A percentile compares a stretch with the other conserved stretches of the same genome.
Evolutionary conservation across 148 eudicot genomes (phyloP).

Genomic region (Selenicereus undatus): DNA sequence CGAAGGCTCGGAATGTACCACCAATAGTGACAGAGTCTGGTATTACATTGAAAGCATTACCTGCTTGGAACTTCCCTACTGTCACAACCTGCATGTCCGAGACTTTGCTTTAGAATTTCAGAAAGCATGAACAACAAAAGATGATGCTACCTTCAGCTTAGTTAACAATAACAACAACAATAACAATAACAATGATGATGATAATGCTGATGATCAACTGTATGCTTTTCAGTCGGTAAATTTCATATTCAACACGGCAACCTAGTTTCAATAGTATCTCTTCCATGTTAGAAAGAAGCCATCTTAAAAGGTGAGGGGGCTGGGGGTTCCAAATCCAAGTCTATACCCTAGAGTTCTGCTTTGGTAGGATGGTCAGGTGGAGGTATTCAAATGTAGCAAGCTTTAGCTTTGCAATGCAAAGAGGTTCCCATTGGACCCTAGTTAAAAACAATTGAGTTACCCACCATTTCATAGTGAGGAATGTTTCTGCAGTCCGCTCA

Average conservation of each 20-base stretch:
- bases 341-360: neutral
- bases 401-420: no score
- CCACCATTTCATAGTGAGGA: neutral
- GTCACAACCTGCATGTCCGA: slow-evolving; percentile 68
- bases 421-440: neutral
- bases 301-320: neutral
- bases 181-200: no score
- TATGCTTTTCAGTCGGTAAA: neutral
- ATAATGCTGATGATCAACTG: neutral
- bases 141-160: neutral
- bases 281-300: neutral
- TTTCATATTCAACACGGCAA: neutral
- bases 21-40: slow-evolving; percentile 94
- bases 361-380: neutral
- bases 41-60: slow-evolving; percentile 91
- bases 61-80: slow-evolving; percentile 88
- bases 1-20: slow-evolving; percentile 83
- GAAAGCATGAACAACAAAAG: neutral
- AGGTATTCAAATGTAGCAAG: neutral
- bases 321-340: neutral
- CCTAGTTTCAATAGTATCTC: neutral
- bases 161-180: neutral
- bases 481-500: neutral
- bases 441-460: neutral
- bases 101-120: neutral